phyloP scores from a whole-genome alignment of 192 early-diverging fungal genomes.

The Coemansia asiatica region DNA sequence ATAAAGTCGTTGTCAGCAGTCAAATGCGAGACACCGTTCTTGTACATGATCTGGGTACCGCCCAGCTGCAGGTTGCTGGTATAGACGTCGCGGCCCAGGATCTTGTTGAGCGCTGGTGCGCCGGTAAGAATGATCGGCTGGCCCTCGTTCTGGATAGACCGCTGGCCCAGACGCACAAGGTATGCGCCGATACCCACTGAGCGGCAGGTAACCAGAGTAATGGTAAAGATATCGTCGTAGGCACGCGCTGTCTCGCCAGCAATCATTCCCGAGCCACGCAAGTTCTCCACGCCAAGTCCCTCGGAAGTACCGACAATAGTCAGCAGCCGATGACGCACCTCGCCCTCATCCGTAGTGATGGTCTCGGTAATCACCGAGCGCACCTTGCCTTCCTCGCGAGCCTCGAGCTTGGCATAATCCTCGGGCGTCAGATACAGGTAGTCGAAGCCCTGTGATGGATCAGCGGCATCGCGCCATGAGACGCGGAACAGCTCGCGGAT shows the following conservation, averaged over 20 bases:
- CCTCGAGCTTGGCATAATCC: constrained; percentile 67
- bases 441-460: constrained; percentile 86
- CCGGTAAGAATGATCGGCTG: constrained; percentile 98
- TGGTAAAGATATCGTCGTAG: constrained; percentile 97
- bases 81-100: constrained; percentile 97
- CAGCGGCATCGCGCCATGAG: constrained; percentile 78
- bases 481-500: constrained; percentile 81
- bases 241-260: constrained; percentile 94
- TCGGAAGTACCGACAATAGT: constrained; percentile 85
- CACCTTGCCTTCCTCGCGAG: constrained; percentile 57
- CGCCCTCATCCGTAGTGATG: constrained; percentile 64
- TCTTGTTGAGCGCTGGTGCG: constrained; percentile 95
- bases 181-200: constrained; percentile 99
- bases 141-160: constrained; percentile 95
- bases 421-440: constrained; percentile 86
- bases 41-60: constrained; percentile 99
- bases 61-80: constrained; percentile 97
- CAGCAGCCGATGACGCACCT: constrained; percentile 76
- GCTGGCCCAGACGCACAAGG: constrained; percentile 96
- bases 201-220: constrained; percentile 94
- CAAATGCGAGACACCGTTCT: constrained; percentile 97
- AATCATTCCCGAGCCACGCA: constrained; percentile 95
- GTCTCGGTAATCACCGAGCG: constrained; percentile 73
- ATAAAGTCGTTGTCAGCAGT: constrained; percentile 93
- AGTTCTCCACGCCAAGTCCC: constrained; percentile 95